phyloP scores from a whole-genome alignment of 106 monocot genomes.

The Acorus gramineus region DNA sequence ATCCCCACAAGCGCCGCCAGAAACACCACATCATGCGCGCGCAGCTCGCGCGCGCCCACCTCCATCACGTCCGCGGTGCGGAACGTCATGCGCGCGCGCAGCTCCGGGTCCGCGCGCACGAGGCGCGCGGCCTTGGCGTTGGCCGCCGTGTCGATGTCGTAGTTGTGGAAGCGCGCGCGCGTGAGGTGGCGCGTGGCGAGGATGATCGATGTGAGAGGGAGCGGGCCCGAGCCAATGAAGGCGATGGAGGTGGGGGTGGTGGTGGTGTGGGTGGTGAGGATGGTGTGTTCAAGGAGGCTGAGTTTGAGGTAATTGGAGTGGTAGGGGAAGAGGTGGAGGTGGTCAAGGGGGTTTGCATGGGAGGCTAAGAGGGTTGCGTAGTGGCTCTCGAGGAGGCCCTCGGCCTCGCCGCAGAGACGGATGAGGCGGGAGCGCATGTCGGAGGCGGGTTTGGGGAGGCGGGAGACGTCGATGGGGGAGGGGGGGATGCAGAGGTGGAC shows the following conservation, averaged over 20 bases:
- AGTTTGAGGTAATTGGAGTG: slow-evolving; percentile 20
- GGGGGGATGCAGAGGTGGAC: slow-evolving; percentile 74
- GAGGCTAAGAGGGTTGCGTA: slow-evolving; percentile 38
- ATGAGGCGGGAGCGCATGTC: slow-evolving; percentile 28
- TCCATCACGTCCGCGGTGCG: slow-evolving; percentile 13
- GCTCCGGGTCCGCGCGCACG: background rate
- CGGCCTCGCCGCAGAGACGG: slow-evolving; percentile 55
- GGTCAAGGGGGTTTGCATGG: slow-evolving; percentile 13
- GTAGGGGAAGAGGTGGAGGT: slow-evolving; percentile 21
- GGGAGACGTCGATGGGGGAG: slow-evolving; percentile 31
- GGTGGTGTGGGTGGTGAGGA: slow-evolving; percentile 26
- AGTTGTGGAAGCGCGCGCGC: slow-evolving; percentile 12
- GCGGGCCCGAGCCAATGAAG: slow-evolving; percentile 74
- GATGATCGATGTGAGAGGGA: slow-evolving; percentile 54
- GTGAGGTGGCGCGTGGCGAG: slow-evolving; percentile 25
- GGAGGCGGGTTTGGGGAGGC: background rate
- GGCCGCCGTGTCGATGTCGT: slow-evolving; percentile 12
- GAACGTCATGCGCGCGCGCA: slow-evolving; percentile 16
- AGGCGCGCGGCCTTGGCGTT: slow-evolving; percentile 11
- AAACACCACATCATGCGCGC: slow-evolving; percentile 21
- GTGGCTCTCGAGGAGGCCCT: slow-evolving; percentile 61
- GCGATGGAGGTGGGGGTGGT: slow-evolving; percentile 23
- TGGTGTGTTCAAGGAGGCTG: slow-evolving; percentile 30
- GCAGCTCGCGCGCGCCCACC: slow-evolving; percentile 2
- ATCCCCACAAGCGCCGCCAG: slow-evolving; percentile 19